Conservation (phyloP, 1,284 basidiomycete genomes). For the Trichosporon coremiiforme region DNA sequence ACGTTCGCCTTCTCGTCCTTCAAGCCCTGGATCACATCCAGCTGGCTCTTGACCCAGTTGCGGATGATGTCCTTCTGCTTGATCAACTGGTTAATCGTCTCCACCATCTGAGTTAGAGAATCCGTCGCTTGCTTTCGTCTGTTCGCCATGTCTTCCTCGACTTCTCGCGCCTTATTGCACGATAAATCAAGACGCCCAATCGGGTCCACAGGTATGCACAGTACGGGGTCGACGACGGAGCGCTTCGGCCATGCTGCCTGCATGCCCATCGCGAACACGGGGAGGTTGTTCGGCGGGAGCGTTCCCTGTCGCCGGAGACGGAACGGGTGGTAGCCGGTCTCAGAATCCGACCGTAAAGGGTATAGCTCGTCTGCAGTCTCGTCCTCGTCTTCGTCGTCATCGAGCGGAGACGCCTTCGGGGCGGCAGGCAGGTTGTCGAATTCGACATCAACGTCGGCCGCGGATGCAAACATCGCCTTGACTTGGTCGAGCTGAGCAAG, state of each 20-base stretch:
- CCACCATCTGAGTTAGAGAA: constrained; percentile 35
- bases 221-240: constrained; percentile 39
- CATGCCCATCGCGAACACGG: constrained; percentile 27
- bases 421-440: constrained; percentile 32
- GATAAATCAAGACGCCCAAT: constrained; percentile 36
- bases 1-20: constrained; percentile 23
- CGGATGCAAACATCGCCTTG: constrained; percentile 32
- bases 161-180: constrained; percentile 26
- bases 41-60: constrained; percentile 34
- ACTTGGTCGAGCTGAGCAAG: constrained; percentile 42
- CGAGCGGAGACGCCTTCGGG: background rate
- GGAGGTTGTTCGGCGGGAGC: constrained; percentile 23
- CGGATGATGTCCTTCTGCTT: constrained; percentile 41
- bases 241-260: constrained; percentile 38
- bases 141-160: constrained; percentile 21
- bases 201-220: constrained; percentile 37
- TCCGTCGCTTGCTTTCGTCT: constrained; percentile 23
- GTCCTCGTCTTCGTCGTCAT: constrained; percentile 16
- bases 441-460: constrained; percentile 39
- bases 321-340: background rate
- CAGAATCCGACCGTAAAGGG: constrained; percentile 17
- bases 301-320: constrained; percentile 24
- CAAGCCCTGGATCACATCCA: constrained; percentile 26
- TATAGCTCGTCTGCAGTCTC: constrained; percentile 22
- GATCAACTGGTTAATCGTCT: constrained; percentile 34